Base-by-base conservation (phyloP, 305 asterid species). In the Euphrasia arctica region DNA sequence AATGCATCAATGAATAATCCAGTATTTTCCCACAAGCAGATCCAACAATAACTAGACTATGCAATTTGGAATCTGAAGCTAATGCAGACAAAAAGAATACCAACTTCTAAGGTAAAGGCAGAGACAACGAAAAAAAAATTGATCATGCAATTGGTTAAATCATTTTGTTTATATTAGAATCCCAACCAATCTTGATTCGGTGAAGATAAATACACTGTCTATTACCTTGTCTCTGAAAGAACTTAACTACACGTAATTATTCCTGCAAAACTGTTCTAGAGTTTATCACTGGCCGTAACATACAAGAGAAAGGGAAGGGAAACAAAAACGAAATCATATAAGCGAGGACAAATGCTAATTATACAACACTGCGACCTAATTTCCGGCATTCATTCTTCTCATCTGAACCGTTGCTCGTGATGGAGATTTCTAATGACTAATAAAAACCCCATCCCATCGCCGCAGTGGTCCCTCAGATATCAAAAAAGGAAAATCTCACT, bases 241-340 rank as follows among this genome's bases (percentile, higher is more conserved):
- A 74, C 93, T 78, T 83, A 70, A 68, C 95, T 82, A 90, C 86
- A 83, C 80, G 75, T 6, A 47, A 81, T 89, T 91, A 85, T 86
- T 89, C 86, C 86, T 83, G 95, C 97, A 91, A 91, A 91, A 89
- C 89, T 91, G 89, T 77, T 85, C 92, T 83, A 82, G 69, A 76
- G 75, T 78, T 82, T 70, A 80, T 79, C 78, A 59, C 39, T 80
- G 76, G 74, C 83, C 72, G 80, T 85, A 85, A 74, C 81, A 82
- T 88, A 88, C 95, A 90, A 78, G 85, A 70, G 31, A 60, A 70
- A 64, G n/a, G 25, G 52, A 47, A 12, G 15, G 14, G 34, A 32
- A 32, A 32, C 6, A 31, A 58, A 22, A 58, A 70, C 22, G 62
- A 72, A 82, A 18, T 18, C 70, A 64, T 72, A 74, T 62, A 74